Conservation (phyloP, 108 stramenopile genomes). For the Cyclotella atomus region DNA sequence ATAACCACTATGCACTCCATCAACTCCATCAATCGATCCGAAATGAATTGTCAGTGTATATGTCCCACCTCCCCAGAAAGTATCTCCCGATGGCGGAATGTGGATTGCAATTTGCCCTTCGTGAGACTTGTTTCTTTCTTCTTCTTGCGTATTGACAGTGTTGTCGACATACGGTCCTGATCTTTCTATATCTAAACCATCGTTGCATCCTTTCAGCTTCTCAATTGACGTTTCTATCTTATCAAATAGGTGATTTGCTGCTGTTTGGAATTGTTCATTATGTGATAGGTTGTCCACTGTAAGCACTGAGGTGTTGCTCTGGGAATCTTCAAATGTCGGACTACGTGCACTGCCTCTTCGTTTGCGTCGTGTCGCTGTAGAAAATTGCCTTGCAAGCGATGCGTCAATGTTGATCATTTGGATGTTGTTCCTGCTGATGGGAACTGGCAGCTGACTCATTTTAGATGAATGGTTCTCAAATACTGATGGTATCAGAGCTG, state of each 20-base stretch:
- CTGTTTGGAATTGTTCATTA: constrained; percentile 42
- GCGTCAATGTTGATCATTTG: too few relatives aligned
- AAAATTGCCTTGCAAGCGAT: too few relatives aligned
- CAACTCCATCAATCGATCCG: constrained; percentile 44
- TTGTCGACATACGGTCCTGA: not conserved
- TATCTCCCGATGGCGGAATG: constrained; percentile 57
- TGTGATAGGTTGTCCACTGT: too few relatives aligned
- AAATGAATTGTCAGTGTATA: constrained; percentile 36
- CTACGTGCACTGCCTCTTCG: not conserved
- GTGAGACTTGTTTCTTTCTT: constrained; percentile 20
- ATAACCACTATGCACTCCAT: constrained; percentile 25
- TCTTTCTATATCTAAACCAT: constrained; percentile 52
- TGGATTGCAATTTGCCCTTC: constrained; percentile 60
- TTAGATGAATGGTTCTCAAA: too few relatives aligned
- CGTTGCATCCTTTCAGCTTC: constrained; percentile 69
- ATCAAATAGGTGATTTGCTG: constrained; percentile 57
- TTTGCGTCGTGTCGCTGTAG: constrained; percentile 7
- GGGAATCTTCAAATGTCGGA: too few relatives aligned
- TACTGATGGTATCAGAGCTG: too few relatives aligned
- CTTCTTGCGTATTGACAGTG: constrained; percentile 8
- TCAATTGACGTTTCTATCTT: constrained; percentile 59
- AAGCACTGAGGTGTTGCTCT: too few relatives aligned
- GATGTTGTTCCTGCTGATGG: too few relatives aligned
- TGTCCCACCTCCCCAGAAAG: constrained; percentile 54
- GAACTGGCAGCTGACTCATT: too few relatives aligned